Conservation (phyloP, 352 stramenopile species). For the Thraustochytrium striatum region DNA sequence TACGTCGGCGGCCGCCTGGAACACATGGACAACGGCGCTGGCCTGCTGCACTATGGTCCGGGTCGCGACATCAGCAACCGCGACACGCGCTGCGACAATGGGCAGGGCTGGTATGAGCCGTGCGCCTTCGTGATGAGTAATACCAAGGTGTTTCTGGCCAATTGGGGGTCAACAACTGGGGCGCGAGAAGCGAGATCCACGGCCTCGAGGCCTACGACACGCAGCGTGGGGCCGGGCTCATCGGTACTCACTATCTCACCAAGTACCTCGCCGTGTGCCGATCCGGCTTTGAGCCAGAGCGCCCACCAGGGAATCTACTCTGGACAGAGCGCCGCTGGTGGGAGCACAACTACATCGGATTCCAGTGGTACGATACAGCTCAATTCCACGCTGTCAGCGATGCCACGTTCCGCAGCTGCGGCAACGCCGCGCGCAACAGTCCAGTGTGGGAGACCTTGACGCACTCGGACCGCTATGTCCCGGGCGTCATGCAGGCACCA, state of each 20-base stretch:
- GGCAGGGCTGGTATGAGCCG: no score
- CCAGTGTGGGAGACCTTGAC: slow-evolving; percentile 2
- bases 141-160: not conserved
- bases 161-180: not conserved
- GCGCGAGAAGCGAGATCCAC: not conserved
- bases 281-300: not conserved
- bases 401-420: slow-evolving; percentile 19
- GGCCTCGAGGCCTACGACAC: not conserved
- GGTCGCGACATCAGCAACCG: not conserved
- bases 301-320: not conserved
- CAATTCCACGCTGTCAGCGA: slow-evolving; percentile 23
- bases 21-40: not conserved
- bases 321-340: not conserved
- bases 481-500: not conserved
- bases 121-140: not conserved
- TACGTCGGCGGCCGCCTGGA: slow-evolving; percentile 41
- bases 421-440: not conserved
- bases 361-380: slow-evolving; percentile 13
- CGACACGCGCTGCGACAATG: not conserved
- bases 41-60: slow-evolving; percentile 27
- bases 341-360: not conserved
- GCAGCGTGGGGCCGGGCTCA: not conserved
- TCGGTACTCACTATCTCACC: not conserved
- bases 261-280: not conserved
- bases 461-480: slow-evolving; percentile 12